Conservation (phyloP, 2,329 filamentous ascomycete genomes). For the Fusarium sp. region DNA sequence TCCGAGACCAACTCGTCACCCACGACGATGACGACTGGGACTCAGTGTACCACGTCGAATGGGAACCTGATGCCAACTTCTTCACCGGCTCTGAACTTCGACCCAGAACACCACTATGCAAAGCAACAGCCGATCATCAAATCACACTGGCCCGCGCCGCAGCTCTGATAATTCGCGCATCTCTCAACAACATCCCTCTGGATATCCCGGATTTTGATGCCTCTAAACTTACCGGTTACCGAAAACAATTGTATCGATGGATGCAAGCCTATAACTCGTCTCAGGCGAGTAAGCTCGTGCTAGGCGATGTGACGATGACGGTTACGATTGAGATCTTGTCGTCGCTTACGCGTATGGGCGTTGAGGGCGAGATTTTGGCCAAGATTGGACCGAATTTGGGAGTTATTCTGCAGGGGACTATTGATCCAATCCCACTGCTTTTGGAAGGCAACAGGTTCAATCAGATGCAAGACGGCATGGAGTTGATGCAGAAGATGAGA, state of each 20-base stretch:
- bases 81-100: neutral
- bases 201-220: conserved; percentile 11
- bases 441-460: neutral
- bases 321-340: conserved; percentile 21
- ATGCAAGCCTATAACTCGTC: neutral
- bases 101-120: neutral
- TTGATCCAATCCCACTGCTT: neutral
- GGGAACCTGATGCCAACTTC: conserved; percentile 15
- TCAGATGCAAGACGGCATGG: neutral
- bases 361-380: conserved; percentile 12
- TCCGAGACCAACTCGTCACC: neutral
- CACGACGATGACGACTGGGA: conserved; percentile 1
- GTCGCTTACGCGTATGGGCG: conserved; percentile 1
- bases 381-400: conserved; percentile 16
- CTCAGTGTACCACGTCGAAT: conserved; percentile 5
- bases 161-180: conserved; percentile 17
- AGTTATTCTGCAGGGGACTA: neutral
- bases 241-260: neutral
- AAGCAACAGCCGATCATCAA: conserved; percentile 7
- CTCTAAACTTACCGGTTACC: neutral
- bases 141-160: conserved; percentile 12
- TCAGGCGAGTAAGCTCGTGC: neutral
- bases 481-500: neutral
- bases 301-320: conserved; percentile 11
- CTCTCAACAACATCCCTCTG: conserved; percentile 8